A percentile compares a stretch with the other conserved stretches of the same genome.
Evolutionary conservation across 1,284 basidiomycete species (phyloP).

Genomic region (Pulveroboletus sp.): DNA sequence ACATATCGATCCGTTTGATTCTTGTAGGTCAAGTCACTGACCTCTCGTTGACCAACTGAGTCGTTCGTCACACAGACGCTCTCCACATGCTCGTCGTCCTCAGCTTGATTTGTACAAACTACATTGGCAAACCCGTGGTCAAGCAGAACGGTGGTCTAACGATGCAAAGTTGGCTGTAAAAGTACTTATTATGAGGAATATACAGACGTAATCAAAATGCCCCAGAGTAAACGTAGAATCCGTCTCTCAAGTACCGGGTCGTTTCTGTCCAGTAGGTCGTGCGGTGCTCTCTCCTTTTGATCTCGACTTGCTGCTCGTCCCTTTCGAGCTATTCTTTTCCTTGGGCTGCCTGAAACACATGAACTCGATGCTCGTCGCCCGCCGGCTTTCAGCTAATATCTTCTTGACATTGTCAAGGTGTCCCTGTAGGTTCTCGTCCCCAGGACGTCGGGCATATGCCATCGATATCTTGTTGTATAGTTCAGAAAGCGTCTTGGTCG

Average conservation of each 20-base stretch:
- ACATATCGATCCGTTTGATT: no score
- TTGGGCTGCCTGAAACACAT: slow-evolving; percentile 83
- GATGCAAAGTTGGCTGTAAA: no score
- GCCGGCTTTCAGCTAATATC: slow-evolving; percentile 82
- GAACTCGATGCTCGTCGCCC: slow-evolving; percentile 93
- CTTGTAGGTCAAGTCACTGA: no score
- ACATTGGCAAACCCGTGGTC: no score
- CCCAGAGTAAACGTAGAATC: not conserved
- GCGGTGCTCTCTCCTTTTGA: slow-evolving; percentile 22
- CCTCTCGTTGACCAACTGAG: no score
- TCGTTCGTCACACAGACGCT: no score
- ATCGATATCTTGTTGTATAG: slow-evolving; percentile 95
- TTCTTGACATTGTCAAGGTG: slow-evolving; percentile 91
- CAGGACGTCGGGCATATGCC: slow-evolving; percentile 79
- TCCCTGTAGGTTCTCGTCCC: slow-evolving; percentile 81
- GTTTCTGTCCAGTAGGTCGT: slow-evolving; percentile 29
- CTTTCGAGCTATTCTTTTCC: slow-evolving; percentile 34
- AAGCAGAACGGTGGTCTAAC: no score
- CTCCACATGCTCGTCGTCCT: no score
- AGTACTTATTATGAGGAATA: not conserved
- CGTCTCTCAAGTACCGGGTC: slow-evolving; percentile 4
- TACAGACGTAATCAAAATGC: no score
- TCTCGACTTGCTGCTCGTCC: slow-evolving; percentile 20
- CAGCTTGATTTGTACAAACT: no score
- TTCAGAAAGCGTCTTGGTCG: slow-evolving; percentile 83